Evolutionary conservation across 2,329 filamentous ascomycete species (phyloP), one percentile per base, ranked within the genome.

Genomic region (Ascomycota sp.): DNA sequence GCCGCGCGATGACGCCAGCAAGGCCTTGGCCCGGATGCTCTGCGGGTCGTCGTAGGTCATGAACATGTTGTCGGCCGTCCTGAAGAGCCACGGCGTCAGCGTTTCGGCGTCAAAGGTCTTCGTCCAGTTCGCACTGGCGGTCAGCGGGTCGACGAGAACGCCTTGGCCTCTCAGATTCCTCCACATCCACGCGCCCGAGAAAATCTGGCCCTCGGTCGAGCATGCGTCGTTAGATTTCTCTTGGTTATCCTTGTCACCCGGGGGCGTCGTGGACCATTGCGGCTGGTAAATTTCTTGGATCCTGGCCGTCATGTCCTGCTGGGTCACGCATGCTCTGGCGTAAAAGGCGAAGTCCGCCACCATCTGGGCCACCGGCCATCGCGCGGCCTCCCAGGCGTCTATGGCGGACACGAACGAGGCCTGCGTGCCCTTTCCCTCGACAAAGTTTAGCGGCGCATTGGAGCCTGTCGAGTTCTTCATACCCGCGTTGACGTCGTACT

Each of bases 11-110:
- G 29, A 21, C 7, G 36, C 36, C 25, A 33, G 33, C 15, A 29
- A 28, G 25, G 30, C 30, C 30, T 38, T 38, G 21, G 22, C 19
- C 26, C 25, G 26, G 30, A 38, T 27, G 15, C 33, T 36, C 17
- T 30, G 4, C 24, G 33, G 31, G 27, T 38, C 36, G 9, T 38
- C 36, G 25, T 38, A 38, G 5, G 36, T 35, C 23, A 38, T 28
- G 31, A 30, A 35, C 6, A 20, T 23, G 4, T 27, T 33, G 27
- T 30, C 23, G 24, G 15, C 9, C 8, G 23, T 21, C 12, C 35
- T 33, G 20, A 33, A 32, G 11, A 36, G 5, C 33, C 33, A 35
- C 11, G 35, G 35, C 15, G 35, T 36, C 33, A 33, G 26, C 7
- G 35, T n/a, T 20, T 22, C 13, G n/a, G n/a, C 12, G 17, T 36